Base-by-base conservation (phyloP, 306 rosid genomes). In the Cicer cuneatum region DNA sequence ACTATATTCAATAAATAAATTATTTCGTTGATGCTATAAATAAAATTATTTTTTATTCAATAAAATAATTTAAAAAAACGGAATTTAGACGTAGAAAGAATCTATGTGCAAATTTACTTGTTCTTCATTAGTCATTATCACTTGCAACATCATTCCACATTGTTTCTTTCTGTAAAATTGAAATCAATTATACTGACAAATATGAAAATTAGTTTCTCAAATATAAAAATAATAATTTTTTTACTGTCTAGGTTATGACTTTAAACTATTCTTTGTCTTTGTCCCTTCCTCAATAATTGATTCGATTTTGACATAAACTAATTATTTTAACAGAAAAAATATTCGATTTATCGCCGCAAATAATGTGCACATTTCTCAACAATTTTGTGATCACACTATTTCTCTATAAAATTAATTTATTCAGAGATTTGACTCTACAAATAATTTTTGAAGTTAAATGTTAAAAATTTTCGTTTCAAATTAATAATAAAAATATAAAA, bases 81-180 rank as follows among this genome's bases (percentile, higher is more conserved):
- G 3, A 52, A 16, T 52, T 7, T 7, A 16, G 24, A 52, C 24
- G 38, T 58, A 6, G 37, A 19, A 42, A 43, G 10, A 59, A 33
- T 37, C 2, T 35, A 11, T 60, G 58, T 51, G 45, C 7, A 33
- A 2, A 59, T 21, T 38, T 24, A 18, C 7, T 29, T 49, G 15
- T 56, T 45, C 66, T n/a, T 38, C 41, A 61, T 37, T 61, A 61
- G 46, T 40, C 54, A 10, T 33, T 12, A 59, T 56, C 63, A 45
- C 16, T 72, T 78, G 35, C 16, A 54, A 10, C 10, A 19, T n/a
- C 38, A 38, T 10, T 52, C 33, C 54, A 47, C 47, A 24, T 14
- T 39, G 14, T 18, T 37, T 61, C 14, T 45, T 48, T 60, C 15
- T 56, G 3, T 40, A 19, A 40, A 69, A 52, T 51, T 62, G 16